Evolutionary conservation across 73 alveolate species (phyloP).

Genomic region (Paramecium caudatum): DNA sequence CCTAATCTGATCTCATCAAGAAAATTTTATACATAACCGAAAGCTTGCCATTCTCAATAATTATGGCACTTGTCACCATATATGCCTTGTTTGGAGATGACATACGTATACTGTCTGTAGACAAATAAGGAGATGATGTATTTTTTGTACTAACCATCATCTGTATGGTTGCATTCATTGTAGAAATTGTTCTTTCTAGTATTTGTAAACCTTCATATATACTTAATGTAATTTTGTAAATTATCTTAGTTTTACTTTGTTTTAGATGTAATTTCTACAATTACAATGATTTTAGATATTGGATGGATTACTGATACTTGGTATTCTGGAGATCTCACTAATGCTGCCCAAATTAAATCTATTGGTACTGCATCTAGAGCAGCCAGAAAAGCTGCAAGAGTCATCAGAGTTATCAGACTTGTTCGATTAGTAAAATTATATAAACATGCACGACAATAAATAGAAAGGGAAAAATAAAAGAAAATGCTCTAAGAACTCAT

Average conservation of each 20-base stretch:
- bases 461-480: conserved; percentile 52
- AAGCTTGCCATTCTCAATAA: conserved; percentile 65
- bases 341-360: conserved; percentile 84
- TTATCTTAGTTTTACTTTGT: conserved; percentile 81
- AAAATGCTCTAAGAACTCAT: neutral
- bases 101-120: conserved; percentile 78
- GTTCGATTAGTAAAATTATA: conserved; percentile 81
- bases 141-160: conserved; percentile 68
- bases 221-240: conserved; percentile 2
- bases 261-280: conserved; percentile 86
- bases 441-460: conserved; percentile 71
- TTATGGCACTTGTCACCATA: conserved; percentile 86
- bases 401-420: conserved; percentile 79
- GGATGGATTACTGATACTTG: conserved; percentile 86
- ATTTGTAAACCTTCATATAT: conserved; percentile 76
- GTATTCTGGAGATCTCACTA: conserved; percentile 78
- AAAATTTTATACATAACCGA: conserved; percentile 8
- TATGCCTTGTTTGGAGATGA: conserved; percentile 95
- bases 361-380: conserved; percentile 90
- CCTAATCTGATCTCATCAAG: neutral
- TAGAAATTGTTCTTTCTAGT: conserved; percentile 77
- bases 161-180: conserved; percentile 65
- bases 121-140: conserved; percentile 73
- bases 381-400: conserved; percentile 83
- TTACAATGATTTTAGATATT: conserved; percentile 84